Base-by-base conservation (phyloP, 441 rosid genomes). In the Populus hybrid region DNA sequence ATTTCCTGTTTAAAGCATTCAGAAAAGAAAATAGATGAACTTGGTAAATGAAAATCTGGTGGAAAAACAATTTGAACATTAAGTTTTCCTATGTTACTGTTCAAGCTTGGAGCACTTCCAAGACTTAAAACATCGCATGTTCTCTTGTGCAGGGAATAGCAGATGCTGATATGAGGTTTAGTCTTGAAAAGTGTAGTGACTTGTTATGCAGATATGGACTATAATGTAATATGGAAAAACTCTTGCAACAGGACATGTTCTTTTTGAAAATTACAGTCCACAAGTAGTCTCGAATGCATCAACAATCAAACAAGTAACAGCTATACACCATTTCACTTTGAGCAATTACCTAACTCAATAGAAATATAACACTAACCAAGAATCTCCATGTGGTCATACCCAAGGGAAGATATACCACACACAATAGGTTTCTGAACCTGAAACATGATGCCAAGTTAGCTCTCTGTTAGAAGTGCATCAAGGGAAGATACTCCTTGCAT, bases 301-400 rank as follows among this genome's bases (percentile, higher is more conserved):
- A 21, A 30, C 18, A 63, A 66, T 24, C 40, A 67, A 36, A 66
- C 20, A 53, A 69, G 42, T 12, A 3, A 23, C 66, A 67, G n/a
- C 40, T 46, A 57, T 67, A 78, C 23, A 64, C 74, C 50, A 69
- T 50, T 20, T 78, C 38, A 82, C 42, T 32, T 50, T 10, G 28
- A 76, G 34, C 64, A 82, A 32, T 61, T 78, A 72, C 67, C 82
- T 65, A 79, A 69, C 72, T 72, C 63, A 4, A 38, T 24, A 36
- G 59, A 80, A 77, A 81, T 28, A 74, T 69, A 79, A 84, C 71
- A 94, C 98, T 85, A 88, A 96, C 99, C 99, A 76, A 96, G 94
- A 86, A 96, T 96, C 84, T 94, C 99, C 99, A 93, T 96, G 90
- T 96, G 99, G 80, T 96, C 99, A 82, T 89, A 96, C 80, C 99